Conservation (phyloP, 306 rosid genomes). For the Glycyrrhiza uralensis region DNA sequence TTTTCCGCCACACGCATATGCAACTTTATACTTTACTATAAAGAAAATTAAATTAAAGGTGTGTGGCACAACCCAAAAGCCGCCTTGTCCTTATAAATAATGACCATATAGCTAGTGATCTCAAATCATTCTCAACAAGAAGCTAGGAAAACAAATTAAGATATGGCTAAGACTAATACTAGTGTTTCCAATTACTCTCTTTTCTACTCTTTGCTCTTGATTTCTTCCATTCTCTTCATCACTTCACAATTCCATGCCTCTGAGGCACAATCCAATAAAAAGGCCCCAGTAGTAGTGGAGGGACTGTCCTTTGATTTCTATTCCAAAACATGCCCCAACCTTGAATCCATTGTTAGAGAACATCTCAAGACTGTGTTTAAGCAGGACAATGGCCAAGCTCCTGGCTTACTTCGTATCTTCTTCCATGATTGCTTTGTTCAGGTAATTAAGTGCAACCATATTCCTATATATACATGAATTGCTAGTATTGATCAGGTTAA, state of each 20-base stretch:
- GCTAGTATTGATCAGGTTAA: too few relatives aligned
- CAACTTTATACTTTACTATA: too few relatives aligned
- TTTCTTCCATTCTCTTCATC: slow-evolving; percentile 23
- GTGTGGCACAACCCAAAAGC: neutral
- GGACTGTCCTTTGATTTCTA: slow-evolving; percentile 59
- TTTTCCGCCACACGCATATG: too few relatives aligned
- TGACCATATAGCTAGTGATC: too few relatives aligned
- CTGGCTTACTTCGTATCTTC: slow-evolving; percentile 56
- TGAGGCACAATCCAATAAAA: neutral
- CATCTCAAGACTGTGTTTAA: slow-evolving; percentile 50
- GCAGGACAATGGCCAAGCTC: slow-evolving; percentile 51
- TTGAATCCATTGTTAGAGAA: slow-evolving; percentile 42
- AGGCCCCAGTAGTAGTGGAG: slow-evolving; percentile 16
- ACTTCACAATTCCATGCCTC: neutral
- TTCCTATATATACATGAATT: neutral
- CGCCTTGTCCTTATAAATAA: slow-evolving; percentile 19
- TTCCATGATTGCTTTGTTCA: slow-evolving; percentile 82
- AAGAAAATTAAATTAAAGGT: too few relatives aligned
- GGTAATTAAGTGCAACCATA: slow-evolving; percentile 4
- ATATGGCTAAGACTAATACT: slow-evolving; percentile 17
- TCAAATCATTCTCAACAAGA: neutral
- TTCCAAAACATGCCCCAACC: slow-evolving; percentile 38
- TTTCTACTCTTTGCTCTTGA: neutral
- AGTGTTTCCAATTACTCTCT: neutral
- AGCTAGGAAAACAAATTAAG: slow-evolving; percentile 12